These are phyloP conservation scores for Nematodospora anomalae DNA, from an alignment of 1,139 yeast species.

Conservation along the genomic window DNA sequence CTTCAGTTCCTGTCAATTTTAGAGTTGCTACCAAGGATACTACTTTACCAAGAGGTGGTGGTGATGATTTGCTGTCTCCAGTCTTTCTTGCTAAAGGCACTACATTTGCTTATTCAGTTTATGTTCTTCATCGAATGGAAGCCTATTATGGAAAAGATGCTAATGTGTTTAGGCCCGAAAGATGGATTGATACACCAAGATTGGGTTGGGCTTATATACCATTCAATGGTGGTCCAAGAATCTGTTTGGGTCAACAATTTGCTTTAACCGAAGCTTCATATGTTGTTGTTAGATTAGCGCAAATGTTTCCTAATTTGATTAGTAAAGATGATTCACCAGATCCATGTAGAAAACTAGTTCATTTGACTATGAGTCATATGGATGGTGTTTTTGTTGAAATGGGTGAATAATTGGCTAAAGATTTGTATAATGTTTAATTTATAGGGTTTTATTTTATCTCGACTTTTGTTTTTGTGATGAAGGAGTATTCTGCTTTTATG, in stretches of 20 bases:
- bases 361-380: slow-evolving; percentile 30
- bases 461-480: not conserved
- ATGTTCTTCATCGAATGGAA: slow-evolving; percentile 40
- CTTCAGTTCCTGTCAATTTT: slow-evolving; percentile 52
- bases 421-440: not conserved
- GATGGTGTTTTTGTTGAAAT: slow-evolving; percentile 25
- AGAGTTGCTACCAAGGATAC: slow-evolving; percentile 41
- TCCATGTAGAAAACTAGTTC: slow-evolving; percentile 23
- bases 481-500: not conserved
- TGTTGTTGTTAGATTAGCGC: slow-evolving; percentile 28
- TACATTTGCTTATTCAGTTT: slow-evolving; percentile 37
- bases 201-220: slow-evolving; percentile 47
- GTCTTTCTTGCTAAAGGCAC: slow-evolving; percentile 46
- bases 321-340: slow-evolving; percentile 20
- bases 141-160: slow-evolving; percentile 49
- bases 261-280: slow-evolving; percentile 46
- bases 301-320: slow-evolving; percentile 34
- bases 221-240: slow-evolving; percentile 46
- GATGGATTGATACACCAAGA: slow-evolving; percentile 43
- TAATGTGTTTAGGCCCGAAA: slow-evolving; percentile 46
- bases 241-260: slow-evolving; percentile 48
- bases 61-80: slow-evolving; percentile 44
- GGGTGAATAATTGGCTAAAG: slow-evolving; percentile 4
- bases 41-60: slow-evolving; percentile 55
- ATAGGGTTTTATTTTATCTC: not conserved